Base-by-base conservation (phyloP, 306 rosid genomes). In the Oemleria cerasiformis region DNA sequence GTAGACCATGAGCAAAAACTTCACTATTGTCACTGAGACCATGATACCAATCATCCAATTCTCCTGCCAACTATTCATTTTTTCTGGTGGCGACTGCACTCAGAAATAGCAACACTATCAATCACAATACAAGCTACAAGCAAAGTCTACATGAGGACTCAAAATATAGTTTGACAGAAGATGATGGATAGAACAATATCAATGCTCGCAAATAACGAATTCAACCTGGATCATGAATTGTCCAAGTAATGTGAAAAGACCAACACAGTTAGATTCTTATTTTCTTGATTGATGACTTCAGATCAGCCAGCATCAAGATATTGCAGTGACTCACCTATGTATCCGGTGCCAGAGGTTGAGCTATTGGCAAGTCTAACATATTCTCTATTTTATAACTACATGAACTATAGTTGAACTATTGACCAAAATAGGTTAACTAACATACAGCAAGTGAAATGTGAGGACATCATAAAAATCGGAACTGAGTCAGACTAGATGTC, bases 11-110 rank as follows among this genome's bases (percentile, higher is more conserved):
- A 88, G 96, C 72, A 83, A 4, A 75, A 91, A 84, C 84, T 91
- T 88, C 86, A 91, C 96, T 4, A 86, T 65, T 1, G 97, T 91
- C 68, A 91, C 97, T 8, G 57, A 20, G 44, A 67, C 86, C 95
- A 88, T 90, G 68, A 90, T 90, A 43, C 80, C 92, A 1, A 90
- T 85, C 83, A 72, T 84, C 97, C 97, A 90, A 16, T 72, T 25
- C 81, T 84, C 74, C 61, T 88, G 60, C 14, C 0, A 3, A 3
- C 61, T 4, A 36, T 62, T 75, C 87, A 81, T 76, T 40, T 86
- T 77, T 7, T 30, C 1, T 2, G 86, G 59, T 64, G 38, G 56
- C 25, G 83, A 4, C 92, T 90, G 79, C 34, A 70, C 17, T 30
- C 49, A 65, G 49, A 68, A 16, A 65, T 21, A 7, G 30, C 40